Conservation (phyloP, 2,329 filamentous ascomycete genomes). For the Aspergillus melleus region DNA sequence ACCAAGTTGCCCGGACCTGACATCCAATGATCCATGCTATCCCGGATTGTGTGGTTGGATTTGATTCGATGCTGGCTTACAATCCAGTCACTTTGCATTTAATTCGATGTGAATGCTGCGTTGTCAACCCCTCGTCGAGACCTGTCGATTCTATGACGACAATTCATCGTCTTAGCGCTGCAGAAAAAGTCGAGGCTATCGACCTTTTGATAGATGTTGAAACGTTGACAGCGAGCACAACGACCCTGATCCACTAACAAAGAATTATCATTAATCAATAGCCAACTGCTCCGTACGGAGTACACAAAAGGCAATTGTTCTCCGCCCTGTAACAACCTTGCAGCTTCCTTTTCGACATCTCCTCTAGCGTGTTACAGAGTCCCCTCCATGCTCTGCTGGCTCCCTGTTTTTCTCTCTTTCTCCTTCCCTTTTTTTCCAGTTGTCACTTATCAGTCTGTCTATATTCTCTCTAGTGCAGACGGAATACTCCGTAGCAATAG, state of each 20-base stretch:
- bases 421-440: background rate
- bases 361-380: background rate
- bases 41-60: background rate
- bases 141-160: background rate
- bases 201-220: background rate
- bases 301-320: background rate
- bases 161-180: background rate
- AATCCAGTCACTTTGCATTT: background rate
- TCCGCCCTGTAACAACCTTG: background rate
- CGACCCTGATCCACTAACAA: background rate
- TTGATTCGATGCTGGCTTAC: background rate
- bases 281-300: no score
- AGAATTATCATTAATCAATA: background rate
- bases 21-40: background rate
- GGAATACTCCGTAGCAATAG: background rate
- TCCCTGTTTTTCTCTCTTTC: background rate
- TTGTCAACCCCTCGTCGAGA: background rate
- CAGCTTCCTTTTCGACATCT: background rate
- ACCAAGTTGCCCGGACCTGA: background rate
- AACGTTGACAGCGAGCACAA: background rate
- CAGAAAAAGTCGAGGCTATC: background rate
- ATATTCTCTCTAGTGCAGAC: background rate
- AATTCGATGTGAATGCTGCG: background rate
- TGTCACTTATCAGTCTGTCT: background rate
- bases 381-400: background rate